Evolutionary conservation across 768 basidiomycete species (phyloP), one percentile per base, ranked within the genome.

Genomic region (Candolleomyces eurysporus): DNA sequence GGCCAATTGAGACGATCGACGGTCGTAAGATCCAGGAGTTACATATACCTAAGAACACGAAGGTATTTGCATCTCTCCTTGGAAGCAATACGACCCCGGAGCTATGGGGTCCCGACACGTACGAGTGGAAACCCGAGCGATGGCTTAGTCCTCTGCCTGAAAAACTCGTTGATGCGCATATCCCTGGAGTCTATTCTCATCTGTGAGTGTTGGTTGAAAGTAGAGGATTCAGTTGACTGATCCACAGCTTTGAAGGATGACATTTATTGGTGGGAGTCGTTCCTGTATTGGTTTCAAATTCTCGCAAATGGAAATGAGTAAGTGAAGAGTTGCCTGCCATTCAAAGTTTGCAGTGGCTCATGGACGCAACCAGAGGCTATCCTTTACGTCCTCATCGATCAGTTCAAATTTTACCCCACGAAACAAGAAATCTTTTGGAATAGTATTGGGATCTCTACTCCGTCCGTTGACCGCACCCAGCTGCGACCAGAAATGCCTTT

Each of bases 51-150:
- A 76, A 73, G 11, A 68, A 71, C 57, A 82, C 82, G 2, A 66
- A 68, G 13, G 54, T 83, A 14, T 61, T 74, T 22, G 65, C 80
- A 19, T 77, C 75, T 2, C 72, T 81, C 31, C 42, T 75, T 14
- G 69, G 66, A 30, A 66, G 73, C 31, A 60, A 60, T 22, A 40
- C 39, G 22, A 67, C 71, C 63, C 67, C 69, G 13, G 69, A 63
- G 9, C 60, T 76, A 5, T 80, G 79, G 79, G 79, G 78, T 3
- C 65, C 66, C 19, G 79, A 81, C 63, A 72, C 75, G 8, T 45
- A 68, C 8, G 74, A 75, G 56, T 81, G 76, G 74, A 76, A 70
- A 59, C 78, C 78, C 11, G 78, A 79, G 57, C 71, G 79, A 49
- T 81, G 76, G 76, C 65, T 78, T 1, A 66, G 67, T 5, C 69